Percentiles rank a stretch among this genome's conserved stretches.
Evolutionary conservation across 2,329 filamentous ascomycete species (phyloP).

Genomic region (Chalaropsis ovoidea): DNA sequence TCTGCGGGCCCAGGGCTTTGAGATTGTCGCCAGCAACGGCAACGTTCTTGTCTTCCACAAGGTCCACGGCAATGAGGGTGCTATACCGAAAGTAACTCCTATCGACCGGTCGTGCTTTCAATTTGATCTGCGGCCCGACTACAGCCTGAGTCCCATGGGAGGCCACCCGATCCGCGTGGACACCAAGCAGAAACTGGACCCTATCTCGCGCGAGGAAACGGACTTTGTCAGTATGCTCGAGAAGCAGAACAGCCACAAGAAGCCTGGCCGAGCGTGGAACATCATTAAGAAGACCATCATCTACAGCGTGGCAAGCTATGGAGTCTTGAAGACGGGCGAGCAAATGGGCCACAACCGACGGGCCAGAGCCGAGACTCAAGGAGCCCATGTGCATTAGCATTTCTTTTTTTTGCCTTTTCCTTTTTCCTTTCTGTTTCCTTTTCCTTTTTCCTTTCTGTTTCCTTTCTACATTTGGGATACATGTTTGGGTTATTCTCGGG

Average conservation of each 20-base stretch:
- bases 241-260: slow-evolving; percentile 12
- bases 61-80: slow-evolving; percentile 34
- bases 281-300: slow-evolving; percentile 26
- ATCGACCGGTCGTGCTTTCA: slow-evolving; percentile 12
- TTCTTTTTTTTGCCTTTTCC: slow-evolving; percentile 33
- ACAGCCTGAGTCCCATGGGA: slow-evolving; percentile 9
- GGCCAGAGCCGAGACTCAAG: slow-evolving; percentile 35
- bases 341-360: slow-evolving; percentile 8
- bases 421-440: background rate
- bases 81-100: slow-evolving; percentile 18
- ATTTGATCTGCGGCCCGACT: slow-evolving; percentile 17
- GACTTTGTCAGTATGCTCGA: slow-evolving; percentile 12
- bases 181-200: background rate
- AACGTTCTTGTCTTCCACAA: slow-evolving; percentile 59
- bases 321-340: slow-evolving; percentile 12
- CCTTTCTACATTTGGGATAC: slow-evolving; percentile 11
- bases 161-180: slow-evolving; percentile 22
- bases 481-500: slow-evolving; percentile 16
- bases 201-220: slow-evolving; percentile 10
- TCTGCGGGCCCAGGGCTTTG: slow-evolving; percentile 52
- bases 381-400: slow-evolving; percentile 30
- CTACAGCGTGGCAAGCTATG: slow-evolving; percentile 13
- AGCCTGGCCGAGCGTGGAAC: background rate
- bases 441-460: slow-evolving; percentile 6
- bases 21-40: slow-evolving; percentile 53